phyloP scores from a whole-genome alignment of 2,329 filamentous ascomycete species.

The Leptoxyphium fumago region DNA sequence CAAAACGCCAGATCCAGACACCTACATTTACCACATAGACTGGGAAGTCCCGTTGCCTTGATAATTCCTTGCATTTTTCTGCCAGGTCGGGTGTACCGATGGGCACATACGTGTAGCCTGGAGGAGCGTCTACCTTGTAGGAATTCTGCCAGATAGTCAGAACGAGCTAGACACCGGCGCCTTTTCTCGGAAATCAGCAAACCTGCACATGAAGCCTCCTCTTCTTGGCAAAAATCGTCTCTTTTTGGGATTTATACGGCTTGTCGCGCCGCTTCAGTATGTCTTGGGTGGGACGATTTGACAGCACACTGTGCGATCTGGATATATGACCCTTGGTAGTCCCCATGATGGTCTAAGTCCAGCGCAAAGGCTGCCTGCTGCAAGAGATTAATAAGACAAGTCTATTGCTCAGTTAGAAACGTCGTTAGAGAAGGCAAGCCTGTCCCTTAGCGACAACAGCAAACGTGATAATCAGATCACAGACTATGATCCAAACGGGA shows the following conservation, averaged over 20 bases:
- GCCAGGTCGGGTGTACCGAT: slow-evolving; percentile 46
- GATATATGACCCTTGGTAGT: neutral
- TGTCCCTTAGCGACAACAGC: no score
- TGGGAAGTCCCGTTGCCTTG: slow-evolving; percentile 37
- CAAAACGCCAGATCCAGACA: slow-evolving; percentile 3
- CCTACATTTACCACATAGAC: slow-evolving; percentile 48
- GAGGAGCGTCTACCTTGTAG: slow-evolving; percentile 39
- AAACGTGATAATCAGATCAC: neutral
- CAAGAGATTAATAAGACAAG: no score
- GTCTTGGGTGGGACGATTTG: slow-evolving; percentile 5
- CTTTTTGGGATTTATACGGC: slow-evolving; percentile 43
- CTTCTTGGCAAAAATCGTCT: slow-evolving; percentile 44
- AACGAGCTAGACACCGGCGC: slow-evolving; percentile 1
- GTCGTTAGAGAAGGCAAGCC: no score
- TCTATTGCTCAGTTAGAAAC: no score
- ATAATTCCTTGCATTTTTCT: slow-evolving; percentile 44
- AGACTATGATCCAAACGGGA: neutral
- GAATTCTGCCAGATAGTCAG: slow-evolving; percentile 32
- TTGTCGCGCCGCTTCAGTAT: slow-evolving; percentile 24
- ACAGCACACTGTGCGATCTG: neutral
- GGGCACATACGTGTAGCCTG: slow-evolving; percentile 47
- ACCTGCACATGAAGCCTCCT: slow-evolving; percentile 41
- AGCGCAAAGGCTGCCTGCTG: no score
- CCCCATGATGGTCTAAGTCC: neutral
- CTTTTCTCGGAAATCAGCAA: slow-evolving; percentile 12